Base-by-base conservation (phyloP, 2,329 filamentous ascomycete species). In the Pseudocercospora cruenta region DNA sequence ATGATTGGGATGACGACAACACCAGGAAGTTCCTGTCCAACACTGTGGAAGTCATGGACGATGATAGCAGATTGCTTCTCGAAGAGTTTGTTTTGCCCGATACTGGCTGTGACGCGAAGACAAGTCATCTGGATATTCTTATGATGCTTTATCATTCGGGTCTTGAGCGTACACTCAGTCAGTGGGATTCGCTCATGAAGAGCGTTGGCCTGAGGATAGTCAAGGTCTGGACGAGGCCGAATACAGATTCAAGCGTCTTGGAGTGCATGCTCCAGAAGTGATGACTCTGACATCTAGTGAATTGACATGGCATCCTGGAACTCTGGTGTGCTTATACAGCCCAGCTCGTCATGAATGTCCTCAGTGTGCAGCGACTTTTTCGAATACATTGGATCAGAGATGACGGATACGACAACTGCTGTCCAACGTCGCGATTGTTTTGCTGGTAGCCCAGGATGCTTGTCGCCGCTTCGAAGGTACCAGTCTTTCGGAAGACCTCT, bases 1-100 rank as follows among this genome's bases (percentile, higher is more conserved):
- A 75, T 58, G 71, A 75, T 57, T 75, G 72, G 72, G 55, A 67
- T 12, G 73, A 75, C 58, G 67, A 72, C 10, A 66, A 70, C 7
- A 62, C 64, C 19, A 31, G 59, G 21, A 64, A 66, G 16, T 69
- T 74, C 28, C 66, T 75, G 26, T 66, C 63, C n/a, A 66, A 65
- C 28, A 65, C 69, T 14, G 62, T 70, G 1, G 62, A 64, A 43
- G 72, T 66, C 10, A 67, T 72, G 68, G 69, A 62, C 36, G 16
- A 60, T 10, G 68, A 69, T 36, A 66, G 67, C 33, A 64, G 73
- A 14, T 67, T 77, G 10, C 47, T 73, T 62, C 67, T 73, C 45
- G 71, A 68, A 53, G 71, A 73, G 21, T 67, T 66, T n/a, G 67
- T 72, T 12, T 53, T 73, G 6, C 68, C 70, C 1, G 67, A 69